Base-by-base conservation (phyloP, 768 basidiomycete species). In the Exsudoporus frostii region DNA sequence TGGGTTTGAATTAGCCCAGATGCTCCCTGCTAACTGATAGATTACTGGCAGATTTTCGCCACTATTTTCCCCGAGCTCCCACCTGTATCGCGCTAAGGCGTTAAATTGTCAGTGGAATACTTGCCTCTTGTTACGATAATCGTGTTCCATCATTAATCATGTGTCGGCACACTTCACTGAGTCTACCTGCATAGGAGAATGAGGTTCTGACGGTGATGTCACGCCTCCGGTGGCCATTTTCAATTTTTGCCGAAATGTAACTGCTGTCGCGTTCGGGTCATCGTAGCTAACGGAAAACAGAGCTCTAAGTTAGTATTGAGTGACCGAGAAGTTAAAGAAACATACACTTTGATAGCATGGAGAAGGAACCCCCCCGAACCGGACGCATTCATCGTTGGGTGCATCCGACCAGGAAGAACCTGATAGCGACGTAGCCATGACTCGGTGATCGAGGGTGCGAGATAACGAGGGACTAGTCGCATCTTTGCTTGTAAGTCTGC, bases 331-430 rank as follows among this genome's bases (percentile, higher is more conserved):
- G 8, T 30, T 33, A 46, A 40, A 45, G 1, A 50, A 33, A 52
- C 77, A 40, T 75, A 94, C 88, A 98, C 83, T 80, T 91, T 92
- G n/a, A 84, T 86, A 17, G 85, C 80, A 64, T 90, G 85, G 29
- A 98, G 77, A 40, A 98, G 71, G 71, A 84, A 97, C 0, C 97
- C 96, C 14, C 93, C 95, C 1, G 88, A 85, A 11, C 91, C 92
- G 20, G 90, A 87, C 53, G 85, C 90, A 51, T 78, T 86, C 97
- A 99, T 98, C 58, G 82, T 84, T 4, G 97, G 97, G 73, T 99
- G 97, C 37, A 92, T 96, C 33, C 97, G 80, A 22, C 97, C 96
- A 22, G 97, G 97, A n/a, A 99, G 77, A 15, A 94, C 86, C 74
- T 98, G 96, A 73, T 98, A 99, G 57, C 83, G 81, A 27, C 96